phyloP scores from a whole-genome alignment of 2,329 filamentous ascomycete genomes.

The Aspergillus persii region DNA sequence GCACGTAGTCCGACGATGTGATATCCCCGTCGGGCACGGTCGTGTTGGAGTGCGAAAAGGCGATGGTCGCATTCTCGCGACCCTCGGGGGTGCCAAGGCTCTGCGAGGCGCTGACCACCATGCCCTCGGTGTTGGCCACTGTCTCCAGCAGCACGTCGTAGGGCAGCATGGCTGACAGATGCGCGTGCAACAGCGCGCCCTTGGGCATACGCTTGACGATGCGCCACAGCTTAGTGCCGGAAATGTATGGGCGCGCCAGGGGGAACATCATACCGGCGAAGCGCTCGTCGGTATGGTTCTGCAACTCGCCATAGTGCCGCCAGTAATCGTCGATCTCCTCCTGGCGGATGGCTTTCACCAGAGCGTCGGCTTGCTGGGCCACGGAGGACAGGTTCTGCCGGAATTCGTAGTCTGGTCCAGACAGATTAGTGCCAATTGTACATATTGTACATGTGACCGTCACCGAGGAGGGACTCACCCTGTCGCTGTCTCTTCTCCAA shows the following conservation, averaged over 20 bases:
- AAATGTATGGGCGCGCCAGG: conserved; percentile 78
- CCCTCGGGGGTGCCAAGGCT: conserved; percentile 53
- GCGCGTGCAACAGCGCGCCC: conserved; percentile 66
- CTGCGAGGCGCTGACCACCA: conserved; percentile 62
- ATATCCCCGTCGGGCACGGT: conserved; percentile 51
- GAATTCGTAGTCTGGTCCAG: conserved; percentile 18
- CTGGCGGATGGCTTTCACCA: conserved; percentile 53
- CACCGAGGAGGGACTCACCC: conserved; percentile 50
- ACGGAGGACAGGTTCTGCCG: conserved; percentile 64
- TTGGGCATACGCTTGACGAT: conserved; percentile 85
- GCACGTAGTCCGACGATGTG: conserved; percentile 63
- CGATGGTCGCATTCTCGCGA: conserved; percentile 55
- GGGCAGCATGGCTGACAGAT: conserved; percentile 85
- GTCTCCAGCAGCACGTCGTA: conserved; percentile 71
- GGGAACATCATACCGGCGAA: conserved; percentile 87
- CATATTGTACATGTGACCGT: too few relatives aligned
- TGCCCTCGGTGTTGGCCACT: conserved; percentile 65
- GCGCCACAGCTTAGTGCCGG: conserved; percentile 77
- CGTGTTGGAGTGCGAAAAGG: conserved; percentile 59
- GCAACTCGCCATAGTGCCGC: conserved; percentile 8
- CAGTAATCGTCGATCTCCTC: conserved; percentile 21
- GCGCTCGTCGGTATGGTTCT: conserved; percentile 13
- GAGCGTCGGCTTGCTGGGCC: conserved; percentile 58
- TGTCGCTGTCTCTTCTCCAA: conserved; percentile 78
- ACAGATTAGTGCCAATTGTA: neutral